Evolutionary conservation across 2,329 filamentous ascomycete species (phyloP).

Genomic region (Aspergillus latus): DNA sequence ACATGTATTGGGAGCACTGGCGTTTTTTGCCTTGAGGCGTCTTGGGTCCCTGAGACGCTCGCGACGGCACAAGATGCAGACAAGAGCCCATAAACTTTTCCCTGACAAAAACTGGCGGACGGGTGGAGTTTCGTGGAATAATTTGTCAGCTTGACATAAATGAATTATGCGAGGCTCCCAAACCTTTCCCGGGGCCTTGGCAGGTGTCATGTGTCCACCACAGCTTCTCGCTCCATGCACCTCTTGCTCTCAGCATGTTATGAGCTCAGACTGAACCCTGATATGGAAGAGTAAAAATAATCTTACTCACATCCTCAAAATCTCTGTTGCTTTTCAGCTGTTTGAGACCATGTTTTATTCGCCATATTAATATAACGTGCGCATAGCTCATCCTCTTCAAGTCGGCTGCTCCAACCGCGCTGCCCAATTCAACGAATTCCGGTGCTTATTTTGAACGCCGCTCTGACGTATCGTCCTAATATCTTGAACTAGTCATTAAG

Average conservation of each 20-base stretch:
- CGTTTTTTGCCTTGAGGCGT: not conserved
- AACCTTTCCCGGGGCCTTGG: not conserved
- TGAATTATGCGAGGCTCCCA: not conserved
- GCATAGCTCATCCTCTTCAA: not conserved
- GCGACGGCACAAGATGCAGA: not conserved
- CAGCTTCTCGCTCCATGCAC: not conserved
- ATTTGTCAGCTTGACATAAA: slow-evolving; percentile 4
- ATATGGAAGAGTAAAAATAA: too few relatives aligned
- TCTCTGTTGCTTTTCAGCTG: not conserved
- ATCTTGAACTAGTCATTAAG: not conserved
- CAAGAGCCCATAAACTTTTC: not conserved
- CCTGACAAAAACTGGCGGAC: not conserved
- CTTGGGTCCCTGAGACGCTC: not conserved
- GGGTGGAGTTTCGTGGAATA: not conserved
- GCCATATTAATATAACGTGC: not conserved
- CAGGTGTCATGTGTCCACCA: slow-evolving; percentile 5
- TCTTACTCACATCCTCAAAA: too few relatives aligned
- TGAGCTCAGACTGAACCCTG: too few relatives aligned
- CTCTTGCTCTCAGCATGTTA: too few relatives aligned
- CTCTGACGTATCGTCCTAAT: not conserved
- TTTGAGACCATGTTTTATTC: not conserved
- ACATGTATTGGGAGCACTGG: not conserved
- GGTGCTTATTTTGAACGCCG: not conserved
- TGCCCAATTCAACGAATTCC: not conserved
- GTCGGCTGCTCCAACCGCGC: not conserved